phyloP scores from a whole-genome alignment of 768 basidiomycete species.

The Hygrophorus russula region DNA sequence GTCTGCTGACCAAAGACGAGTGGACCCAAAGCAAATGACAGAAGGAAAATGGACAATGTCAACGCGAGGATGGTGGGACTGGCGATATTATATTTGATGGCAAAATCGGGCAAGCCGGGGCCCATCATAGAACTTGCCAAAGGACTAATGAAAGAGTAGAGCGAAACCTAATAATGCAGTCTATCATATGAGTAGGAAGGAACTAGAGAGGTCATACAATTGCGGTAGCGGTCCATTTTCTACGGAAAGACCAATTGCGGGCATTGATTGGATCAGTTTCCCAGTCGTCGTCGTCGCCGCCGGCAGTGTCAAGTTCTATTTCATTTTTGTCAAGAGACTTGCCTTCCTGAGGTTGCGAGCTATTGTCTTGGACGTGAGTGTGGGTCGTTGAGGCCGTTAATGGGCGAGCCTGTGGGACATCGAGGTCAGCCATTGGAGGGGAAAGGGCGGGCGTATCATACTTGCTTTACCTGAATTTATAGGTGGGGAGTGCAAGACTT shows the following conservation, averaged over 20 bases:
- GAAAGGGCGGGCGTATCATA: too few species aligned
- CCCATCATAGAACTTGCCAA: conserved; percentile 44
- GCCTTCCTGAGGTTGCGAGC: too few species aligned
- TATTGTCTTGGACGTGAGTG: too few species aligned
- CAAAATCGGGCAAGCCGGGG: conserved; percentile 49
- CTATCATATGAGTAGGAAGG: background rate
- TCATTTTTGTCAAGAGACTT: too few species aligned
- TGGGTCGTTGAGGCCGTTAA: too few species aligned
- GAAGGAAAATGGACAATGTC: conserved; percentile 51
- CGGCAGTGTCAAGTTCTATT: too few species aligned
- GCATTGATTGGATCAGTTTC: conserved; percentile 48
- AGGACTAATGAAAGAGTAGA: conserved; percentile 27
- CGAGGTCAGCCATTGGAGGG: too few species aligned
- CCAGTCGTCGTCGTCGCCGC: conserved; percentile 24
- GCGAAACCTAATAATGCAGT: conserved; percentile 22
- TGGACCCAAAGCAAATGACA: conserved; percentile 51
- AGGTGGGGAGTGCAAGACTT: too few species aligned
- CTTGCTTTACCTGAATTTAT: too few species aligned
- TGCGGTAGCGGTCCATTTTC: conserved; percentile 47
- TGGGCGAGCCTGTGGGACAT: too few species aligned
- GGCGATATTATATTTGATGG: conserved; percentile 36
- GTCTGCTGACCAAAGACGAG: conserved; percentile 10
- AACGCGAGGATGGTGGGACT: conserved; percentile 40
- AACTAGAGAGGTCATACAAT: conserved; percentile 30
- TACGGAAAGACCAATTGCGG: conserved; percentile 47